These are phyloP conservation scores for Bombardia bombarda DNA, from an alignment of 495 filamentous ascomycete genomes.

Conservation along the genomic window DNA sequence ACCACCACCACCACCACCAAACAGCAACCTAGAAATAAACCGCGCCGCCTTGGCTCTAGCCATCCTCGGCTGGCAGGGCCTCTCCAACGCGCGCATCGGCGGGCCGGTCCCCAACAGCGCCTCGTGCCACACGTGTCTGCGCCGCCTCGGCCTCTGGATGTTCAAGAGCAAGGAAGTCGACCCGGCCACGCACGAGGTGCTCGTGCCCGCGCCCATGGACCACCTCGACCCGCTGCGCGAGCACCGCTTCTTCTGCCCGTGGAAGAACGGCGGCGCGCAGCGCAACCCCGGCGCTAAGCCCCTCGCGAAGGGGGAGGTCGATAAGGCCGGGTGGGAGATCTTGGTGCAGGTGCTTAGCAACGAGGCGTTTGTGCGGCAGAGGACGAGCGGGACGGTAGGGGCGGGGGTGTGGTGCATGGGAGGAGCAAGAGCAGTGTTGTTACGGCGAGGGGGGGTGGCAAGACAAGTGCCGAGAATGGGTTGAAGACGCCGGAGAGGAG, in stretches of 20 bases:
- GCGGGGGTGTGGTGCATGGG: constrained; percentile 13
- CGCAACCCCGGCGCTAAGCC: constrained; percentile 30
- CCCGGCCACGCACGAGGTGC: constrained; percentile 34
- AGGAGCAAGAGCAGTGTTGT: constrained; percentile 16
- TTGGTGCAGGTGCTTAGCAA: constrained; percentile 37
- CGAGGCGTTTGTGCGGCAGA: constrained; percentile 31
- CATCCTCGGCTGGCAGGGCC: constrained; percentile 78
- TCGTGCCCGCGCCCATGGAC: constrained; percentile 51
- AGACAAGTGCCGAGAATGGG: constrained; percentile 87
- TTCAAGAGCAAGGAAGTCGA: constrained; percentile 59
- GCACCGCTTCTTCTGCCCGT: constrained; percentile 77
- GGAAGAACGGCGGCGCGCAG: constrained; percentile 58
- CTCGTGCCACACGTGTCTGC: constrained; percentile 75
- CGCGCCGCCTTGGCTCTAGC: constrained; percentile 65
- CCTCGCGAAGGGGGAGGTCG: constrained; percentile 8
- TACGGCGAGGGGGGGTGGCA: constrained; percentile 34
- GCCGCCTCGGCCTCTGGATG: constrained; percentile 88
- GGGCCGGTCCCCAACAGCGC: constrained; percentile 57
- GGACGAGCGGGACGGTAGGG: no score
- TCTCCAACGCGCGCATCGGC: constrained; percentile 51
- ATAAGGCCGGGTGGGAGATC: constrained; percentile 37
- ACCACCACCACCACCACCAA: constrained; percentile 18
- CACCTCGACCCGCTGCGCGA: constrained; percentile 59
- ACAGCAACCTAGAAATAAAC: no score
- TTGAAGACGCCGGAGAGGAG: constrained; percentile 58